A percentile compares a stretch with the other conserved stretches of the same genome.
These are phyloP conservation scores for Camelina hispida DNA, from an alignment of 345 rosid genomes.

Conservation along the genomic window DNA sequence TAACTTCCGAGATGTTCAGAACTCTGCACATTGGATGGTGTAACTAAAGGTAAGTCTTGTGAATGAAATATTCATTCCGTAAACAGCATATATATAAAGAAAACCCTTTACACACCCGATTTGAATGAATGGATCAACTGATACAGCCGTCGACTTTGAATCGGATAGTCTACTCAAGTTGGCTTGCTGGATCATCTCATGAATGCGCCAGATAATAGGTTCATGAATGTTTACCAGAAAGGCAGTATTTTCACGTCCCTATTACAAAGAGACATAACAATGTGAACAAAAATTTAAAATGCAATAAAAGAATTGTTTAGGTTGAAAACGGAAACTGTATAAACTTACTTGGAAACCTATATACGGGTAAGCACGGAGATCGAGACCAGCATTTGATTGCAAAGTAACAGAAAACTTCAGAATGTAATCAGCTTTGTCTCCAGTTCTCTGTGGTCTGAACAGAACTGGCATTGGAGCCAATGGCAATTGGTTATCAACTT, in stretches of 20 bases:
- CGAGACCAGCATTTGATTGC: constrained; percentile 86
- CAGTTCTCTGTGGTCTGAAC: constrained; percentile 86
- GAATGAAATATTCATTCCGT: constrained; percentile 5
- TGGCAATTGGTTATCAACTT: constrained; percentile 97
- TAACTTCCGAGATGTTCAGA: constrained; percentile 86
- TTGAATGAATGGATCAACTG: constrained; percentile 96
- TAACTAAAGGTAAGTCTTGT: constrained; percentile 16
- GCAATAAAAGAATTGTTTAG: not conserved
- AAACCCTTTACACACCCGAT: constrained; percentile 63
- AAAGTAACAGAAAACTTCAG: constrained; percentile 78
- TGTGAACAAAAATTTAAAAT: constrained; percentile 20
- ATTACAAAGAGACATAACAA: constrained; percentile 24
- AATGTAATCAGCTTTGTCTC: constrained; percentile 68
- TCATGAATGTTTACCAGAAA: constrained; percentile 93
- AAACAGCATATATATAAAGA: constrained; percentile 18
- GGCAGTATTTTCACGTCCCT: constrained; percentile 89
- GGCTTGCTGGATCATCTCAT: constrained; percentile 94
- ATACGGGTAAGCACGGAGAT: constrained; percentile 81
- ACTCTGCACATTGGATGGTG: constrained; percentile 60
- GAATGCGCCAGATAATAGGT: constrained; percentile 98
- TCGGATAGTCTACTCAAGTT: constrained; percentile 72
- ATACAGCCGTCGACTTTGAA: constrained; percentile 74
- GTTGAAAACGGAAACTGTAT: constrained; percentile 11
- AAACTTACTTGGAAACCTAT: constrained; percentile 77
- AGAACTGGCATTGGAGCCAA: constrained; percentile 95